phyloP scores from a whole-genome alignment of 2,329 filamentous ascomycete genomes.

The Penicillium sp. region DNA sequence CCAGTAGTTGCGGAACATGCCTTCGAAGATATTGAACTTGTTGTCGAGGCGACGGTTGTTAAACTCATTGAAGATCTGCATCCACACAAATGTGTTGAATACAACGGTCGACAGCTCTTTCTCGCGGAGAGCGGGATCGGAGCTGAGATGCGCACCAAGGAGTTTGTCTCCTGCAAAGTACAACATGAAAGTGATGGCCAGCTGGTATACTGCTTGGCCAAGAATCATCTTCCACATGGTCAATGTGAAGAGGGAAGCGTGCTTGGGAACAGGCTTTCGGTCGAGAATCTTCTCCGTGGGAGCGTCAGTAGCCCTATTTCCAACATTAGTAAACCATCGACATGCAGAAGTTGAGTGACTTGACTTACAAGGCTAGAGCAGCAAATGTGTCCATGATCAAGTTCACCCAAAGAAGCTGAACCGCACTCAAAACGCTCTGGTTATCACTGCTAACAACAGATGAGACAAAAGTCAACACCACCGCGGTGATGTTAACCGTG shows the following conservation, averaged over 20 bases:
- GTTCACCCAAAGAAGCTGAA: conserved; percentile 94
- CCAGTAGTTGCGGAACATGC: conserved; percentile 80
- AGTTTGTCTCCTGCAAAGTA: conserved; percentile 72
- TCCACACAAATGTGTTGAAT: conserved; percentile 99
- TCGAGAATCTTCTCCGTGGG: conserved; percentile 78
- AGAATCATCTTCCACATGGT: conserved; percentile 99
- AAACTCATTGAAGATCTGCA: conserved; percentile 99
- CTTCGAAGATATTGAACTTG: conserved; percentile 92
- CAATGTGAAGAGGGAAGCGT: conserved; percentile 74
- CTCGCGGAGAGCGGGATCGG: conserved; percentile 37
- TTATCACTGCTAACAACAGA: conserved; percentile 72
- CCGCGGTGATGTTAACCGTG: conserved; percentile 89
- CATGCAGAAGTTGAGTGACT: background rate
- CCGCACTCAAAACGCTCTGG: conserved; percentile 77
- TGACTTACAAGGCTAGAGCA: conserved; percentile 68
- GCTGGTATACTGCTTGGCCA: conserved; percentile 86
- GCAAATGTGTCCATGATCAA: conserved; percentile 97
- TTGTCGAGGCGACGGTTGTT: conserved; percentile 97
- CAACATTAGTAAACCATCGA: conserved; percentile 5
- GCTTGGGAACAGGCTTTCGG: conserved; percentile 76
- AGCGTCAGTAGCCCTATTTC: conserved; percentile 72
- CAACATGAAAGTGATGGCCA: conserved; percentile 75
- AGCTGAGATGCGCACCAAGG: conserved; percentile 58
- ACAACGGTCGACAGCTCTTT: conserved; percentile 74
- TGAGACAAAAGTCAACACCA: conserved; percentile 83